phyloP scores from a whole-genome alignment of 129 eudicot species.

The Chrysanthemum lavandulifolium region DNA sequence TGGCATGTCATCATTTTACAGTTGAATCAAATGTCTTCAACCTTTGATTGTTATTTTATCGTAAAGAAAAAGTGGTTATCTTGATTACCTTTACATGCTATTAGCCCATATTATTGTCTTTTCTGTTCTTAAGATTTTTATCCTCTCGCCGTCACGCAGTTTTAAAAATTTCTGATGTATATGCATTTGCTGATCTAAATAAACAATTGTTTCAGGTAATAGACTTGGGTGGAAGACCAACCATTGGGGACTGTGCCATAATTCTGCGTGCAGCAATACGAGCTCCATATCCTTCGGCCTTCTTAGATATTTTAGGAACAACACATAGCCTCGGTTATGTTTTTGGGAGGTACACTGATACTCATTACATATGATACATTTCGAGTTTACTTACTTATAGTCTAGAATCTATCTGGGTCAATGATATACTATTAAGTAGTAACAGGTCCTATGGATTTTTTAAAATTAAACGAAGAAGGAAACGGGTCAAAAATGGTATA shows the following conservation, averaged over 20 bases:
- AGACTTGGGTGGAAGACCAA: constrained; percentile 86
- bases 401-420: neutral
- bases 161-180: constrained; percentile 2
- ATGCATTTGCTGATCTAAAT: constrained; percentile 12
- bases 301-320: constrained; percentile 78
- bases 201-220: constrained; percentile 63
- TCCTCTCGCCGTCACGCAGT: neutral
- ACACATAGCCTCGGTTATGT: constrained; percentile 81
- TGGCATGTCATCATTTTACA: neutral
- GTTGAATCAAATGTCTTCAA: neutral
- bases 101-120: neutral
- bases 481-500: neutral
- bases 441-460: neutral
- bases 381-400: neutral
- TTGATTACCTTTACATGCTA: neutral
- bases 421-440: neutral
- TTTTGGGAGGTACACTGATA: constrained; percentile 67
- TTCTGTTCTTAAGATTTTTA: neutral
- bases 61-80: neutral
- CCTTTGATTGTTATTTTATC: too few species aligned
- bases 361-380: constrained; percentile 10
- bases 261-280: constrained; percentile 90
- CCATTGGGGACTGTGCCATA: constrained; percentile 95
- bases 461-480: neutral
- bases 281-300: constrained; percentile 89